These are phyloP conservation scores for Amyloporia xantha DNA, from an alignment of 768 basidiomycete species.

Conservation along the genomic window DNA sequence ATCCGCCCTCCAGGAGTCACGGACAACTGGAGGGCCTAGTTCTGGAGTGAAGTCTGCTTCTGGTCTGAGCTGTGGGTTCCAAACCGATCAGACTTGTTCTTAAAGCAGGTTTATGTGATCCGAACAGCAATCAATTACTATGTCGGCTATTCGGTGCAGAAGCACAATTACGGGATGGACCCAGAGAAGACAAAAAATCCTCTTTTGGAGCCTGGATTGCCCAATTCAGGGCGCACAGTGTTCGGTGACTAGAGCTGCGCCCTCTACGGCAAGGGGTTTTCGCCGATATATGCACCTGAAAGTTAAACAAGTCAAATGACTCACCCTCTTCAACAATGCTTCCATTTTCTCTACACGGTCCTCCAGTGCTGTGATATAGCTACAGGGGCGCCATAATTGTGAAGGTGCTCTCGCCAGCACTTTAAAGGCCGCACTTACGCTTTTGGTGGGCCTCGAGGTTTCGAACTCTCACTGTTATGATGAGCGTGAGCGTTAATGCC, in stretches of 20 bases:
- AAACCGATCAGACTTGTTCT: not conserved
- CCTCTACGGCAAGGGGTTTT: too few species aligned
- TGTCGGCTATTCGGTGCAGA: not conserved
- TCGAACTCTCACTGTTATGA: slow-evolving; percentile 27
- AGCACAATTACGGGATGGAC: not conserved
- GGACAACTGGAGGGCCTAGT: slow-evolving; percentile 53
- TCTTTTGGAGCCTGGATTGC: too few species aligned
- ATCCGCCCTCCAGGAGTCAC: slow-evolving; percentile 54
- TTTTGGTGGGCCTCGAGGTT: slow-evolving; percentile 34
- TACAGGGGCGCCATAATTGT: slow-evolving; percentile 5
- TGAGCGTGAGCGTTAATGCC: not conserved
- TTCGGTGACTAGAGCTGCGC: too few species aligned
- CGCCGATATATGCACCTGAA: too few species aligned
- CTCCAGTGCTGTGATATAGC: slow-evolving; percentile 30
- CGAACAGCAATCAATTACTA: not conserved
- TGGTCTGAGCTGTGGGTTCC: slow-evolving; percentile 46
- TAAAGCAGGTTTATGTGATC: too few species aligned
- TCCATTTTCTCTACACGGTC: slow-evolving; percentile 32
- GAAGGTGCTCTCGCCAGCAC: not conserved
- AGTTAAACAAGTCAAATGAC: slow-evolving; percentile 13
- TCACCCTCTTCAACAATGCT: slow-evolving; percentile 28
- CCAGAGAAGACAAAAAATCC: not conserved
- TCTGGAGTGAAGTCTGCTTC: slow-evolving; percentile 54
- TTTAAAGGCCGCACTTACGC: slow-evolving; percentile 23
- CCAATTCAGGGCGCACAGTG: too few species aligned